Evolutionary conservation across 2,329 filamentous ascomycete species (phyloP), one percentile per base, ranked within the genome.

Genomic region (Talaromyces sp.): DNA sequence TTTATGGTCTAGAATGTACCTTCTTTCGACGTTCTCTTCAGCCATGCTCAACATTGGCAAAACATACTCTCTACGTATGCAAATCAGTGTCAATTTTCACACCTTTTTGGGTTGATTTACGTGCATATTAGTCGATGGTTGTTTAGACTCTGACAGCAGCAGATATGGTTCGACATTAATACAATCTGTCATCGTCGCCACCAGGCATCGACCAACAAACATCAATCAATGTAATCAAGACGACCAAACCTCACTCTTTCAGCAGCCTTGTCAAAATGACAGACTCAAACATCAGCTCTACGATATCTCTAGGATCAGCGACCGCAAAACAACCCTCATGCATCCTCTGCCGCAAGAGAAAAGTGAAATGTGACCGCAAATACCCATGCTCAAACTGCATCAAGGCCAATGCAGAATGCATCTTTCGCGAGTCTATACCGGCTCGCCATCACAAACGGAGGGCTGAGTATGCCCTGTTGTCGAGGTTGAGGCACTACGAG

Each of bases 391-490:
- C 78, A 37, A 82, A 83, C 67, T 83, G 81, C 66, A 68, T 74
- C 52, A 82, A 78, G 71, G 77, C 79, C 0, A 77, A 83, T 58
- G 85, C 86, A 67, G 85, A 87, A 67, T 89, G 87, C 71, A 71
- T 87, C 15, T 89, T 87, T 70, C 87, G 87, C 3, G 47, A 61
- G 15, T 43, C 57, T 11, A 63, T 63, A 57, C 63, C 56, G 49
- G 37, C 57, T 60, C 63, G 63, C 3, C 61, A 63, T 39, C 63
- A 65, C 63, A 60, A 65, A 25, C 56, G 63, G 13, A 54, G 58
- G 39, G 56, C 63, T 6, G 63, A 65, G 49, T 37, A 60, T 37
- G 47, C 58, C 25, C 49, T 65, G 57, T 61, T 61, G 41, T 37
- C 57, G 25, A 49, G 57, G 19, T 39, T 65, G 47, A 52, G 35